These are phyloP conservation scores for Trichoderma koningiopsis DNA, from an alignment of 2,329 filamentous ascomycete genomes.

Conservation along the genomic window DNA sequence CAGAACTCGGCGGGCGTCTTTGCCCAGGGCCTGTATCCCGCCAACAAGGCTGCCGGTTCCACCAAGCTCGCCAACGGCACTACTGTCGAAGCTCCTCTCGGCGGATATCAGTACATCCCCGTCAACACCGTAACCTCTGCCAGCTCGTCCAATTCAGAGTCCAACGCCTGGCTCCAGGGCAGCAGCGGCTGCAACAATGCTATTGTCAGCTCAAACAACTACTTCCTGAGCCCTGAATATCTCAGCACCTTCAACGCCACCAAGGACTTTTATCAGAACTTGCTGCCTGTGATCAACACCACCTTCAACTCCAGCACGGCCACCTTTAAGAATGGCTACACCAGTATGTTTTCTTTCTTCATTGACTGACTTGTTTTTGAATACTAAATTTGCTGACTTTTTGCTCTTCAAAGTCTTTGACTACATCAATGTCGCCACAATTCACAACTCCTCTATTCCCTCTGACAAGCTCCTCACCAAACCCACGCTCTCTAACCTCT, in stretches of 20 bases:
- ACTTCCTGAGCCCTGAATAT: constrained; percentile 54
- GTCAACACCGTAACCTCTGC: constrained; percentile 63
- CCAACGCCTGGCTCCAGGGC: constrained; percentile 61
- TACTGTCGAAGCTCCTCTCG: constrained; percentile 65
- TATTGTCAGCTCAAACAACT: constrained; percentile 57
- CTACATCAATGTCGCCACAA: constrained; percentile 59
- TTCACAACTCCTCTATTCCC: constrained; percentile 64
- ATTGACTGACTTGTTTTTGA: too few species aligned
- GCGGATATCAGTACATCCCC: constrained; percentile 83
- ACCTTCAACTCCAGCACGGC: constrained; percentile 51
- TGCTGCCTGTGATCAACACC: constrained; percentile 58
- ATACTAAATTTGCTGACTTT: background rate
- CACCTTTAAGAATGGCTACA: constrained; percentile 62
- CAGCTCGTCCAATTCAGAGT: constrained; percentile 57
- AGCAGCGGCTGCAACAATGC: constrained; percentile 58
- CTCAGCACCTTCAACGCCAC: constrained; percentile 50
- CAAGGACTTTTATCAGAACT: constrained; percentile 59
- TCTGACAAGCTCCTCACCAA: constrained; percentile 61
- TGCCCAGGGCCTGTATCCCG: constrained; percentile 84
- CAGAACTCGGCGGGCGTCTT: constrained; percentile 80
- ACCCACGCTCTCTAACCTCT: constrained; percentile 62
- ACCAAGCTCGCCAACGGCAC: constrained; percentile 73
- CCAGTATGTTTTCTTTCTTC: constrained; percentile 49
- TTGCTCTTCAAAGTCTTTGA: constrained; percentile 53
- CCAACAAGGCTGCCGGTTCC: constrained; percentile 55